Percentiles rank a stretch among this genome's conserved stretches.
These are phyloP conservation scores for Dactylella cylindrospora DNA, from an alignment of 2,329 filamentous ascomycete species.

Conservation along the genomic window DNA sequence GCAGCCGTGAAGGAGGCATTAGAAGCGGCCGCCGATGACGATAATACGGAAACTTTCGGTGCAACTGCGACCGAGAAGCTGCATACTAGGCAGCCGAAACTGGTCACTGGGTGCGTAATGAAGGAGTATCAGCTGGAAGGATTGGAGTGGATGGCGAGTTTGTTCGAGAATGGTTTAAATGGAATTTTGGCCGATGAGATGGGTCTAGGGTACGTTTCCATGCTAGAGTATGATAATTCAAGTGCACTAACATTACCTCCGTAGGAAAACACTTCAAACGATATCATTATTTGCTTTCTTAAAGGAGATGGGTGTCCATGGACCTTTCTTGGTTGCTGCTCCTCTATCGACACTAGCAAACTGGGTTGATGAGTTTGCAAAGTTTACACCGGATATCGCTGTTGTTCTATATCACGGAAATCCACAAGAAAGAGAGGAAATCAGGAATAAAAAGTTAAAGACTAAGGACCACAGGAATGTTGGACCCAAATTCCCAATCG, in stretches of 20 bases:
- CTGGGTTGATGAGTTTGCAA: slow-evolving; percentile 87
- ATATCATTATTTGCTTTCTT: slow-evolving; percentile 85
- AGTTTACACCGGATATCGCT: slow-evolving; percentile 70
- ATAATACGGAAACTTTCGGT: slow-evolving; percentile 52
- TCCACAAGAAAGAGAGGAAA: slow-evolving; percentile 71
- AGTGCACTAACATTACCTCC: neutral
- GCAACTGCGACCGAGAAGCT: slow-evolving; percentile 64
- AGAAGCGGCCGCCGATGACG: slow-evolving; percentile 61
- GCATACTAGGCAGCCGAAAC: slow-evolving; percentile 76
- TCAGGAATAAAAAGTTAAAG: slow-evolving; percentile 59
- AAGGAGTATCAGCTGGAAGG: slow-evolving; percentile 91
- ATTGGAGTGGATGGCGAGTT: slow-evolving; percentile 81
- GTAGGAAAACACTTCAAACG: slow-evolving; percentile 84
- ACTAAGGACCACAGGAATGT: slow-evolving; percentile 69
- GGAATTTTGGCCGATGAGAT: slow-evolving; percentile 93
- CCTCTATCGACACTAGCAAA: slow-evolving; percentile 90
- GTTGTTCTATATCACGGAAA: slow-evolving; percentile 88
- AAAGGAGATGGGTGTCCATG: slow-evolving; percentile 81
- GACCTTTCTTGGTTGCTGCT: slow-evolving; percentile 86
- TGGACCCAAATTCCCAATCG: slow-evolving; percentile 76
- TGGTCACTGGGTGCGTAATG: slow-evolving; percentile 86
- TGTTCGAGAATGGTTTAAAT: slow-evolving; percentile 87
- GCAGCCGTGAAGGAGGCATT: slow-evolving; percentile 61
- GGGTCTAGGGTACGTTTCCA: slow-evolving; percentile 63
- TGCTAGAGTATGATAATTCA: slow-evolving; percentile 21